A percentile compares a stretch with the other conserved stretches of the same genome.
These are phyloP conservation scores for Boletus edulis DNA, from an alignment of 768 basidiomycete genomes.

Conservation along the genomic window DNA sequence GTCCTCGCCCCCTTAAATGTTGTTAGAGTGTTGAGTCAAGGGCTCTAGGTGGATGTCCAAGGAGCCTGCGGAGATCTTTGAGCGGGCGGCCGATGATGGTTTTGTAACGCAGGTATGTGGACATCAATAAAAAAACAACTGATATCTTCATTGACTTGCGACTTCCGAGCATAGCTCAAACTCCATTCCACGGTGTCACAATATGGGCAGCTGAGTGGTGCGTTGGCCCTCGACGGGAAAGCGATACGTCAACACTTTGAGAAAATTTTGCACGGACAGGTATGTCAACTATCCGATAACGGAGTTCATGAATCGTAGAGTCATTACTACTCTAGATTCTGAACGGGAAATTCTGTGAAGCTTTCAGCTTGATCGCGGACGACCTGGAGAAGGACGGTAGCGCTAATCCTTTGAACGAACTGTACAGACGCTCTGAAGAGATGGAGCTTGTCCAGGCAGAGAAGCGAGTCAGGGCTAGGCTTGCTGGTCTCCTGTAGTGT, in stretches of 20 bases:
- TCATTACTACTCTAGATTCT: conserved; percentile 38
- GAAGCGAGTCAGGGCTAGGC: conserved; percentile 51
- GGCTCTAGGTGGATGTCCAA: conserved; percentile 65
- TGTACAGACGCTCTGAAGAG: conserved; percentile 50
- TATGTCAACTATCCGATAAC: no score
- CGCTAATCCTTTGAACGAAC: conserved; percentile 52
- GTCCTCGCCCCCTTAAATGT: neutral
- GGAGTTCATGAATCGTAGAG: no score
- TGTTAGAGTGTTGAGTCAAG: neutral
- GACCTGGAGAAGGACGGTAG: conserved; percentile 34
- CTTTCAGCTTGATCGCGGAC: conserved; percentile 49
- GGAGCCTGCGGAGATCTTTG: conserved; percentile 68
- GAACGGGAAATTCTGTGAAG: conserved; percentile 55
- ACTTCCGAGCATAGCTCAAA: conserved; percentile 44
- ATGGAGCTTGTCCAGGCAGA: conserved; percentile 58
- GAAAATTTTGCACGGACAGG: conserved; percentile 54
- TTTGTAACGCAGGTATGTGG: conserved; percentile 41
- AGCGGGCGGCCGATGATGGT: conserved; percentile 64
- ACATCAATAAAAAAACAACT: no score
- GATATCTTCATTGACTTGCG: neutral
- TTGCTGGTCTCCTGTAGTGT: conserved; percentile 37
- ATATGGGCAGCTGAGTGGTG: conserved; percentile 58
- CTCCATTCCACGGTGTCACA: conserved; percentile 40
- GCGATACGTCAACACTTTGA: conserved; percentile 50
- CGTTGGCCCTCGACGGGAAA: conserved; percentile 53